A percentile compares a stretch with the other conserved stretches of the same genome.
Conservation (phyloP, 2,329 filamentous ascomycete species). For the Phymatotrichopsis omnivora region DNA sequence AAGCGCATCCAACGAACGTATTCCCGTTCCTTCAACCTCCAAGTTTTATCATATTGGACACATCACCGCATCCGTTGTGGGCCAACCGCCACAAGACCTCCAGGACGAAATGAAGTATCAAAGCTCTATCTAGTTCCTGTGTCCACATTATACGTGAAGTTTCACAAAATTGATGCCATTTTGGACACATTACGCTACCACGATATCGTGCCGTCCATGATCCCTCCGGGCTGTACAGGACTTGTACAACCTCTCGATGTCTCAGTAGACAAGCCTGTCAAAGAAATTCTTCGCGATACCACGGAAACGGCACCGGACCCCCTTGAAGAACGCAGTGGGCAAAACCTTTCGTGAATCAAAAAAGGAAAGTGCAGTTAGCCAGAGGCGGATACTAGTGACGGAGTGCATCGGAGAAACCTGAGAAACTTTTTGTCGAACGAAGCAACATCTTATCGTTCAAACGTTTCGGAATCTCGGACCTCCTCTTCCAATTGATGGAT, state of each 20-base stretch:
- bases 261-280: slow-evolving; percentile 11
- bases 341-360: neutral
- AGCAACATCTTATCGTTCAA: neutral
- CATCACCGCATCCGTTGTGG: no score
- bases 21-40: no score
- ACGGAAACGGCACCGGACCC: slow-evolving; percentile 5
- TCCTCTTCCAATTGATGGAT: slow-evolving; percentile 7
- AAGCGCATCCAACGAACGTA: no score
- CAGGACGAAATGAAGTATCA: no score
- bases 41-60: no score
- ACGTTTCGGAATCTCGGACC: slow-evolving; percentile 6
- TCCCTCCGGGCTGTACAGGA: slow-evolving; percentile 2
- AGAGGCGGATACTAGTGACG: neutral
- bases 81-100: no score
- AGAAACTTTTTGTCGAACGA: neutral
- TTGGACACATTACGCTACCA: neutral
- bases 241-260: slow-evolving; percentile 10
- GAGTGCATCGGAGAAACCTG: neutral
- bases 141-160: no score
- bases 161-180: slow-evolving; percentile 3
- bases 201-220: neutral
- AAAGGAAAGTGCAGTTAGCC: neutral
- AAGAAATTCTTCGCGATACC: neutral
- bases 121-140: no score
- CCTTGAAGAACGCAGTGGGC: no score